Evolutionary conservation across 352 stramenopile species (phyloP), one percentile per base, ranked within the genome.

Genomic region (Globisporangium paroecandrum): DNA sequence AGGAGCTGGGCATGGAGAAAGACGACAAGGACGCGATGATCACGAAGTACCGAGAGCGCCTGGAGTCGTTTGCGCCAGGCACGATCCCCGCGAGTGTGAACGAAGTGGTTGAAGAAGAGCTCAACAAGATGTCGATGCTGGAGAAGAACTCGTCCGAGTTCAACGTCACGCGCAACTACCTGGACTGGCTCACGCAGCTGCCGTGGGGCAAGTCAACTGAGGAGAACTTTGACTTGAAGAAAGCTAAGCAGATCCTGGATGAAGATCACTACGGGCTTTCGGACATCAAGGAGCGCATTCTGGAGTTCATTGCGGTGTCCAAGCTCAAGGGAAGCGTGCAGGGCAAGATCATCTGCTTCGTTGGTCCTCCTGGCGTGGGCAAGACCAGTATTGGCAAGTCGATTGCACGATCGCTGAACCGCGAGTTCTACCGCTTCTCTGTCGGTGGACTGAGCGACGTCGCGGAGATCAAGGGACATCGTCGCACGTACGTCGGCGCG

Each of bases 141-240:
- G 97, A 99, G 72, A 99, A 99, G 79, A 99, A 99, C 75, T 99
- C 94, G 49, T 93, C 93, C 0, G 98, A 99, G 76, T 99, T 99
- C 76, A 99, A 99, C 61, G 94, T 99, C 4, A 99, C 97, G 3
- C 87, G 97, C 36, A 99, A 97, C 70, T 99, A 99, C 71, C 73
- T 99, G 41, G 97, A 99, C 80, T 99, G 97, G 98, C 86, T 99
- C 9, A 98, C 94, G 12, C 86, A 92, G 43, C 83, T 99, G 47
- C 98, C 98, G 13, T 99, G 97, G 97, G 96, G 95, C n/a, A 90
- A 98, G 60, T 77, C 89, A 18, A 98, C 90, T 0, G 79, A 97
- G 57, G 97, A 99, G 69, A 99, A 98, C 62, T 99, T 99, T 76
- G 96, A 99, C 74, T 83, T 99, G 15, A 76, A 81, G 0, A 90